These are phyloP conservation scores for Trifolium repens DNA, from an alignment of 306 rosid genomes.

Conservation along the genomic window DNA sequence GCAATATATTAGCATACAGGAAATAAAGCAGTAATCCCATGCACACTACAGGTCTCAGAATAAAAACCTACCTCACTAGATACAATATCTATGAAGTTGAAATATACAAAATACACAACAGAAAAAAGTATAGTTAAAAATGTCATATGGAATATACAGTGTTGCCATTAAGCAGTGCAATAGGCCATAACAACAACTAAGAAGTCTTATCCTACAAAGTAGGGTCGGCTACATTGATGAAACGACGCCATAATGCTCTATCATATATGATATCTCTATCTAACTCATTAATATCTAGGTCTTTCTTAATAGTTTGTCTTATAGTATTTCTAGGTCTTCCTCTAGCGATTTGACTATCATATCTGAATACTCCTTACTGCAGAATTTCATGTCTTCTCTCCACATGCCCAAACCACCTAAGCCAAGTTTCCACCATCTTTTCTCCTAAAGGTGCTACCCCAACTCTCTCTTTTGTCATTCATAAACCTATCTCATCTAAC, in stretches of 20 bases:
- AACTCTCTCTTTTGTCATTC: no score
- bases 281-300: background rate
- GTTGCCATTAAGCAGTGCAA: conserved; percentile 11
- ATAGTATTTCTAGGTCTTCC: background rate
- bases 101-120: background rate
- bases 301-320: background rate
- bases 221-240: background rate
- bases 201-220: background rate
- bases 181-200: background rate
- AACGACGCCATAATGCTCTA: background rate
- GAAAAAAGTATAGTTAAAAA: background rate
- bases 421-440: no score
- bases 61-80: conserved; percentile 5
- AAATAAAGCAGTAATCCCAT: conserved; percentile 22
- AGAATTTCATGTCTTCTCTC: no score
- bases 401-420: no score
- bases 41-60: background rate
- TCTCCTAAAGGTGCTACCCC: no score
- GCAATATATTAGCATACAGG: background rate
- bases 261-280: background rate
- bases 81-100: conserved; percentile 13
- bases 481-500: no score
- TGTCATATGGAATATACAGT: conserved; percentile 2
- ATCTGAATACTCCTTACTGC: no score
- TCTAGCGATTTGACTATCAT: no score